Evolutionary conservation across 306 rosid genomes (phyloP).

Genomic region (Medicago arabica): DNA sequence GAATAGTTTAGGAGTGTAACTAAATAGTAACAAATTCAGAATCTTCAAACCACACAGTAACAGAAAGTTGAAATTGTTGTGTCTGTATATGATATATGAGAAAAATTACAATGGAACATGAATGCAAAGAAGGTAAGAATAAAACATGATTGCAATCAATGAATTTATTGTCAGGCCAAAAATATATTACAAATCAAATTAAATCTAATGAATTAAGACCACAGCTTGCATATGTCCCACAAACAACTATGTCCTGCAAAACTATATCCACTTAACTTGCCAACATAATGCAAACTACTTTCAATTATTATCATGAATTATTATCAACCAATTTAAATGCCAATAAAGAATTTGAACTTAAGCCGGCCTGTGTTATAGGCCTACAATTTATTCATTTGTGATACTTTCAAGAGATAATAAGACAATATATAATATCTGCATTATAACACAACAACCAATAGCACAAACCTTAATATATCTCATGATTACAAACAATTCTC

Average conservation of each 20-base stretch:
- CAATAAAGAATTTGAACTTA: slow-evolving; percentile 14
- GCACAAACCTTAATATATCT: slow-evolving; percentile 1
- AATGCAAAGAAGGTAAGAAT: slow-evolving; percentile 23
- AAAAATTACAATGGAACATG: slow-evolving; percentile 24
- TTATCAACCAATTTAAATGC: slow-evolving; percentile 39
- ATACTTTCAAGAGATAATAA: slow-evolving; percentile 24
- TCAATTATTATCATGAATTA: slow-evolving; percentile 50
- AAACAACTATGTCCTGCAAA: slow-evolving; percentile 47
- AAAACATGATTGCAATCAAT: slow-evolving; percentile 27
- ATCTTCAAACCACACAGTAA: slow-evolving; percentile 13
- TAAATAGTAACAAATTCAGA: slow-evolving; percentile 22
- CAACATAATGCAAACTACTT: slow-evolving; percentile 47
- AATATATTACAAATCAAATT: slow-evolving; percentile 19
- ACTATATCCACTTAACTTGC: slow-evolving; percentile 41
- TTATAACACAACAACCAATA: slow-evolving; percentile 1
- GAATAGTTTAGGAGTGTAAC: slow-evolving; percentile 7
- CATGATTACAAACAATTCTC: background rate
- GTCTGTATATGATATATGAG: background rate
- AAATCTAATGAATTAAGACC: slow-evolving; percentile 39
- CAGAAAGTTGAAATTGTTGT: slow-evolving; percentile 15
- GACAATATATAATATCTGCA: slow-evolving; percentile 15
- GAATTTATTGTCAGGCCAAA: slow-evolving; percentile 43
- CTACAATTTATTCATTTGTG: slow-evolving; percentile 1
- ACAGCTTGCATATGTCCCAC: slow-evolving; percentile 59
- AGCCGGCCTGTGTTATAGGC: slow-evolving; percentile 21